Evolutionary conservation across 768 basidiomycete genomes (phyloP), one percentile per base, ranked within the genome.

Genomic region (Psilocybe sp.): DNA sequence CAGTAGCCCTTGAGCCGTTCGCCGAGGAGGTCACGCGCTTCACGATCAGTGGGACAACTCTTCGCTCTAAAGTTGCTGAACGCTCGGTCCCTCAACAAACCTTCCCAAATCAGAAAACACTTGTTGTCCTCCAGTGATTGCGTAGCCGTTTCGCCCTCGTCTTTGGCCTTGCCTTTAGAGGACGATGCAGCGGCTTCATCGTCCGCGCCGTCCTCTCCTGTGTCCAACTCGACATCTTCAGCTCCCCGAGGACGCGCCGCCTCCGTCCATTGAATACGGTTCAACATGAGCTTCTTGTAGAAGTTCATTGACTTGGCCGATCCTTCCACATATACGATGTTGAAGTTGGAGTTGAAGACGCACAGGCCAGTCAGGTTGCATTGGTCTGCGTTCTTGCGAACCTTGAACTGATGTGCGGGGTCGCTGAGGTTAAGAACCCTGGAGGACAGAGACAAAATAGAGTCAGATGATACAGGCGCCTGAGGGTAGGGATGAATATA

Each of bases 351-450:
- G 63, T 95, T 84, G 79, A 93, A 92, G 61, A 97, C 87, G 61
- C 90, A 93, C 33, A 95, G 72, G 9, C 97, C 97, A 0, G 91
- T 86, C 12, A 98, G 75, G 52, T 82, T 84, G 64, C 87, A 77
- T 64, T 97, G 93, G 61, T 96, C 90, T 1, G 97, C 97, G 60
- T 98, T 98, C 76, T 91, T 94, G 51, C 90, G 85, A 46, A 98
- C 90, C 74, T 98, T 99, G 78, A 92, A 98, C 52, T 90, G 86
- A 60, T 99, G 97, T 10, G 90, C 78, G 1, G 89, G 92, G 64
- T 98, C 94, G n/a, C 84, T 79, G 40, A 99, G 82, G 48, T 81
- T 87, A 64, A 88, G 87, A 57, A 99, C 77, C 71, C 93, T 92
- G 63, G 3, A 28, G 3, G 23, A 28, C 7, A 28, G 23, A 5